Evolutionary conservation across 495 filamentous ascomycete species (phyloP).

Genomic region (Astrocystis sublimbata): DNA sequence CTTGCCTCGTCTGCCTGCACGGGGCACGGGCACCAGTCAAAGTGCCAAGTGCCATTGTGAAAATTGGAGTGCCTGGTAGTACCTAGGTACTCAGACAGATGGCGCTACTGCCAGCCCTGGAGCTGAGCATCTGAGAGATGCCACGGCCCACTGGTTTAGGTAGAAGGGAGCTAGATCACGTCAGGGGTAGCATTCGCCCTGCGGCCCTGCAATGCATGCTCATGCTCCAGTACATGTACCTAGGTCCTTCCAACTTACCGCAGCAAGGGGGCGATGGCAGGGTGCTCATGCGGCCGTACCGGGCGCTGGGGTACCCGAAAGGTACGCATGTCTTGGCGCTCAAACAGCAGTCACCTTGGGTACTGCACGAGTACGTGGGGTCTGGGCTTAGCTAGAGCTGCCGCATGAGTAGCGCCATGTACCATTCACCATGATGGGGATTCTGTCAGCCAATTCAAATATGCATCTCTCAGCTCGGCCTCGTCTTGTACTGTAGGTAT

Average conservation of each 20-base stretch:
- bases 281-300: background rate
- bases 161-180: constrained; percentile 6
- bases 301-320: background rate
- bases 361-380: constrained; percentile 6
- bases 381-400: background rate
- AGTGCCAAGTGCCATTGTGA: background rate
- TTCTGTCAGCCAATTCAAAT: background rate
- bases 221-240: too few relatives aligned
- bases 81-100: too few relatives aligned
- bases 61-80: background rate
- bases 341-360: background rate
- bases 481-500: background rate
- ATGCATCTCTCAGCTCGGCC: background rate
- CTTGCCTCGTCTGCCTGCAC: too few relatives aligned
- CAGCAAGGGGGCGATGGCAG: constrained; percentile 4
- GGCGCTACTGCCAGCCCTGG: constrained; percentile 8
- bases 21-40: background rate
- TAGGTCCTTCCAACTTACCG: too few relatives aligned
- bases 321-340: background rate
- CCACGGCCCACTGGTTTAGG: too few relatives aligned
- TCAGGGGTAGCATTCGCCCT: constrained; percentile 10
- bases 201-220: too few relatives aligned
- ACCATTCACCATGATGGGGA: too few relatives aligned
- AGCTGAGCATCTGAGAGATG: constrained; percentile 11
- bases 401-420: too few relatives aligned